Evolutionary conservation across 257 asterid genomes (phyloP).

Genomic region (Handroanthus guayacan): DNA sequence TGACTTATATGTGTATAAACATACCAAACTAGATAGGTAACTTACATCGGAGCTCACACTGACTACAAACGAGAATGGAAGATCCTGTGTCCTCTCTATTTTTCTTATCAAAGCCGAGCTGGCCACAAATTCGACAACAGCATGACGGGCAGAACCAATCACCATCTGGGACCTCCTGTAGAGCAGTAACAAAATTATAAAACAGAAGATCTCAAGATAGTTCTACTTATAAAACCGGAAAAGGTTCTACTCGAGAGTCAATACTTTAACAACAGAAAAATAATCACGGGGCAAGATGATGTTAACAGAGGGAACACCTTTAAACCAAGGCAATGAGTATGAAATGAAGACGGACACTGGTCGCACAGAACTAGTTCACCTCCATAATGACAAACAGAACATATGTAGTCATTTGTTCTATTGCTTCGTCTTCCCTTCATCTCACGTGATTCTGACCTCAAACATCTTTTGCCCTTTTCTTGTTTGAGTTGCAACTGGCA

Average conservation of each 20-base stretch:
- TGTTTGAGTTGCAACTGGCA: conserved; percentile 65
- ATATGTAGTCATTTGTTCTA: conserved; percentile 64
- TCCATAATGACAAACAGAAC: conserved; percentile 86
- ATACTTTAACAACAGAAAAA: conserved; percentile 7
- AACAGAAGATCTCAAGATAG: conserved; percentile 5
- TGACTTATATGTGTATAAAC: conserved; percentile 26
- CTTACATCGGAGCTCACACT: conserved; percentile 86
- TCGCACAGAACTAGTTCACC: conserved; percentile 89
- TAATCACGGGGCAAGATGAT: conserved; percentile 16
- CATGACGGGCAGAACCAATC: conserved; percentile 98
- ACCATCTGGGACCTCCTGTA: conserved; percentile 86
- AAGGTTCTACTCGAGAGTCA: not conserved
- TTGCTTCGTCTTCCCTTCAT: conserved; percentile 35
- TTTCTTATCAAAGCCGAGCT: conserved; percentile 37
- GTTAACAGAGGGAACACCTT: conserved; percentile 53
- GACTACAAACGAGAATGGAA: conserved; percentile 56
- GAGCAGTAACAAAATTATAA: conserved; percentile 35
- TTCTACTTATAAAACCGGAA: conserved; percentile 2
- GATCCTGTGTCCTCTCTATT: conserved; percentile 40
- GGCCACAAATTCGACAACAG: conserved; percentile 82
- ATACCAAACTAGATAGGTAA: conserved; percentile 30
- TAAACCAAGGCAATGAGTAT: conserved; percentile 79
- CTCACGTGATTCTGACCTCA: conserved; percentile 38
- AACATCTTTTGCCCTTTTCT: conserved; percentile 25
- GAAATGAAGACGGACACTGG: conserved; percentile 91